Conservation (phyloP, 2,329 filamentous ascomycete species). For the Cladobotryum protrusum region DNA sequence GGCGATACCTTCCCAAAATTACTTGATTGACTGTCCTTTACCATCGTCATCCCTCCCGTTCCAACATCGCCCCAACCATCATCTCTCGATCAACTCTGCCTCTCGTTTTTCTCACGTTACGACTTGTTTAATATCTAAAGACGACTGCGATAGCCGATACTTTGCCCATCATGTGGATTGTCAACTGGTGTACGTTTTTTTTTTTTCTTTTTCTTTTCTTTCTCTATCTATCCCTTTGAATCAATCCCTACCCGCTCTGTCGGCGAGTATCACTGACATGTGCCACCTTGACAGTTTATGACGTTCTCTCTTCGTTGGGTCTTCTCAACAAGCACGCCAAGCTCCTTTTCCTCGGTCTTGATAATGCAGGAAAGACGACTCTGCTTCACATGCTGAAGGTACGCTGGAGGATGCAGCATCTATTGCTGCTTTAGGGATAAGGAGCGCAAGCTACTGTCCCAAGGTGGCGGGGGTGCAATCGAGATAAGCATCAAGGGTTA, state of each 20-base stretch:
- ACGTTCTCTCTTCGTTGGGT: conserved; percentile 79
- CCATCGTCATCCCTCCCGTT: neutral
- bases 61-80: neutral
- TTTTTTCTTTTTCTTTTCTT: too few relatives aligned
- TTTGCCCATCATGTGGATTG: conserved; percentile 70
- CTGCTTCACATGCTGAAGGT: conserved; percentile 95
- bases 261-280: conserved; percentile 26
- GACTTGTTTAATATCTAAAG: neutral
- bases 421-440: too few relatives aligned
- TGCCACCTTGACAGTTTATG: conserved; percentile 57
- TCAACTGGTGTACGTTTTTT: conserved; percentile 80
- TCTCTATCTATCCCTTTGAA: neutral
- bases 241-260: conserved; percentile 2
- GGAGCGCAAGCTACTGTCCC: neutral
- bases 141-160: too few relatives aligned
- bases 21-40: neutral
- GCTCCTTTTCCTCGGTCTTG: conserved; percentile 85
- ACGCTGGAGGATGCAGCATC: conserved; percentile 25
- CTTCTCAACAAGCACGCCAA: conserved; percentile 95
- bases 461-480: neutral
- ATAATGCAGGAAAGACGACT: conserved; percentile 93
- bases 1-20: neutral
- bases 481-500: neutral
- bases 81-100: conserved; percentile 14
- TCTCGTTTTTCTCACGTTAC: conserved; percentile 16